Conservation (phyloP, 371 early-diverging fungal species). For the Circinella minor region DNA sequence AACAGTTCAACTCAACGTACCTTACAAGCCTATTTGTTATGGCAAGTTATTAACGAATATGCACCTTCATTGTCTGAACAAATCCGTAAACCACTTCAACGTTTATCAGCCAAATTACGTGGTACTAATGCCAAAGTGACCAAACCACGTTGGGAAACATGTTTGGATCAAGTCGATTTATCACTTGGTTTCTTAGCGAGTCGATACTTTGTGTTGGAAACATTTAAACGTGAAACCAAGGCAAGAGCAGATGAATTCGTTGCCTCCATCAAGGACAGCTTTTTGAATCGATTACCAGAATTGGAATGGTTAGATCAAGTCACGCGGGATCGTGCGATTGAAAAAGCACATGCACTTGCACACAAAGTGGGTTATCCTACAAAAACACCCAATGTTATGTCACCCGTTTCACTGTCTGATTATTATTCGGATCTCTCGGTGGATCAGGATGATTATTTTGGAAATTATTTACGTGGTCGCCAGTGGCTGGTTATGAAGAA, state of each 20-base stretch:
- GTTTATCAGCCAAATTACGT: conserved; percentile 25
- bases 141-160: conserved; percentile 46
- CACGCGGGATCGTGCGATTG: conserved; percentile 49
- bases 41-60: conserved; percentile 9
- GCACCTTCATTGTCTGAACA: conserved; percentile 16
- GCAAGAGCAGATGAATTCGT: conserved; percentile 40
- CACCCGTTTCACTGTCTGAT: conserved; percentile 41
- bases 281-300: conserved; percentile 41
- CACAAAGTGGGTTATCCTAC: conserved; percentile 60
- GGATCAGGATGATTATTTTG: conserved; percentile 40
- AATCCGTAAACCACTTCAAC: conserved; percentile 21
- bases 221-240: conserved; percentile 45
- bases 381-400: conserved; percentile 47
- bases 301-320: conserved; percentile 58
- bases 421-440: conserved; percentile 47
- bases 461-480: conserved; percentile 36
- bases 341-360: conserved; percentile 43
- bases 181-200: conserved; percentile 58
- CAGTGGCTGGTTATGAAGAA: conserved; percentile 25
- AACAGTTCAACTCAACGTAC: conserved; percentile 2
- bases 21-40: conserved; percentile 17
- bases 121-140: conserved; percentile 40
- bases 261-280: conserved; percentile 27
- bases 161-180: conserved; percentile 41
- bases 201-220: conserved; percentile 54